Evolutionary conservation across 2,329 filamentous ascomycete genomes (phyloP), one percentile per base, ranked within the genome.

Genomic region (Stromatinia cepivora): DNA sequence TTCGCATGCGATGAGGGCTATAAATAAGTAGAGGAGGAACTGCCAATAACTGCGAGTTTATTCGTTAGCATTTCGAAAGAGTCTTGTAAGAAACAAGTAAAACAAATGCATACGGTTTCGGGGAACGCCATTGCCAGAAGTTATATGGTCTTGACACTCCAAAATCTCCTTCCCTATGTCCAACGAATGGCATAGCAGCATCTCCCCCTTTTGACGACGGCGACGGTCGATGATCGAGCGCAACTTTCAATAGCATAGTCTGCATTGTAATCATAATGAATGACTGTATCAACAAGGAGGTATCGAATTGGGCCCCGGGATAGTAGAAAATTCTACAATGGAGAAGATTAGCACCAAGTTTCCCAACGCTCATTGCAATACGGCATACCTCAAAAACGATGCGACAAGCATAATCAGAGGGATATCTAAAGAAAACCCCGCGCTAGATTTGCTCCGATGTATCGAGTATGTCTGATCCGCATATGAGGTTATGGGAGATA

Each of bases 111-210:
- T 78, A 90, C 81, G 91, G 90, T 75, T 88, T 88, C 8, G 88
- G 84, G 28, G 86, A 87, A 69, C 88, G 85, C 92, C 92, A 94
- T 79, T 92, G 91, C 92, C 92, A 94, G 79, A 94, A 94, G 76
- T 88, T 86, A 77, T 89, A 94, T 0, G 92, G 92, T 34, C 92
- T 80, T 52, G 83, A 78, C 10, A 81, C 76, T 31, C 84, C 74
- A n/a, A 73, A 73, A 8, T 72, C 74, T 42, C 74, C 75, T 36
- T 78, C 76, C 65, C 72, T 76, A 8, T 70, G 71, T 0, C 70
- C 86, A 2, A 86, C 82, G 78, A 94, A 93, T 17, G 92, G 91
- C 31, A 83, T 72, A 3, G 84, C 82, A 9, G 85, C 82, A 64
- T 88, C 87, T 69, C 87, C 87, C 52, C 87, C 87, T 79, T 87